Evolutionary conservation across 768 basidiomycete genomes (phyloP).

Genomic region (Leccinum disarticulatum): DNA sequence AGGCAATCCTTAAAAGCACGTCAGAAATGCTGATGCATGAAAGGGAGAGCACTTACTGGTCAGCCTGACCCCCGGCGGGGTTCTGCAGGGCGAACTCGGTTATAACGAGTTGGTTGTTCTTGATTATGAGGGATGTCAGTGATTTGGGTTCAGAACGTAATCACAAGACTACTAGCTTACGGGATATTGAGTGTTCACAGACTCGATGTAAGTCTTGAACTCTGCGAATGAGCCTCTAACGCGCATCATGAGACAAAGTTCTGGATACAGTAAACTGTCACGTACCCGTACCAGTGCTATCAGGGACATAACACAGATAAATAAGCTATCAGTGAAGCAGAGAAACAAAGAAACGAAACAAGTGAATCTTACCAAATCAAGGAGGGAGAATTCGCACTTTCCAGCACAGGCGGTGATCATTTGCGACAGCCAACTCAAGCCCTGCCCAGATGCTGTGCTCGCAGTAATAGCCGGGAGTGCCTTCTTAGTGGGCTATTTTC

Average conservation of each 20-base stretch:
- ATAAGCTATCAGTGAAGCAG: not conserved
- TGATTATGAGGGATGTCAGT: conserved; percentile 3
- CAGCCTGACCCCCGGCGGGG: conserved; percentile 30
- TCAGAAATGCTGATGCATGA: not conserved
- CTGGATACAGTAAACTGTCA: not conserved
- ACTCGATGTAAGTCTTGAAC: conserved; percentile 31
- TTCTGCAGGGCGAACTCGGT: conserved; percentile 36
- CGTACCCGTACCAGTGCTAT: conserved; percentile 34
- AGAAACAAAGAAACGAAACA: not conserved
- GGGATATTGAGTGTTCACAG: conserved; percentile 29
- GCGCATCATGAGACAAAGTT: not conserved
- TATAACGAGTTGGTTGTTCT: conserved; percentile 29
- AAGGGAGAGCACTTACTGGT: conserved; percentile 24
- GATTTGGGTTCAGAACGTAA: not conserved
- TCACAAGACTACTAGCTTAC: conserved; percentile 9
- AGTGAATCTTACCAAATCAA: conserved; percentile 31
- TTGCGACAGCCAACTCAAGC: conserved; percentile 35
- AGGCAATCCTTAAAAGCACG: conserved; percentile 21
- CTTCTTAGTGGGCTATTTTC: conserved; percentile 34
- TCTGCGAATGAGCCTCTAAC: conserved; percentile 24
- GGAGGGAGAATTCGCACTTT: conserved; percentile 34
- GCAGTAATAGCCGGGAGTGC: conserved; percentile 39
- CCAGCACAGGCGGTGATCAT: conserved; percentile 37
- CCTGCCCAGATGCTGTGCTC: conserved; percentile 32
- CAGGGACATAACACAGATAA: not conserved